Base-by-base conservation (phyloP, 768 basidiomycete genomes). In the Inosperma sp. region DNA sequence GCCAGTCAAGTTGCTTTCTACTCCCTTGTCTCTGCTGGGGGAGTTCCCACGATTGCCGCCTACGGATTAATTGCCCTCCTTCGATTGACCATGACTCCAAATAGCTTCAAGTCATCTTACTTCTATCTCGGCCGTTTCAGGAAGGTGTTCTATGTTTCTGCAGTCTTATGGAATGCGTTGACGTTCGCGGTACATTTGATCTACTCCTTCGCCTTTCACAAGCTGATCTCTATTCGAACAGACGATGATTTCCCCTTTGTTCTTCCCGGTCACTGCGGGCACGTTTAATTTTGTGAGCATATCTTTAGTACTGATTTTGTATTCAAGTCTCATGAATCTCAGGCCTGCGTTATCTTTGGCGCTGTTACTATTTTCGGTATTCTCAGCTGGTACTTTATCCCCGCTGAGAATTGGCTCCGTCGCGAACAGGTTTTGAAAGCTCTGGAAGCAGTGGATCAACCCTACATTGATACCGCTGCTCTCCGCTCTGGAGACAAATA, bases 1-100 rank as follows among this genome's bases (percentile, higher is more conserved):
- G 89, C 92, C 1, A 90, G 88, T 60, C 83, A 87, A 59, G 93
- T 94, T 30, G 93, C 93, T 3, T 96, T 95, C 72, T 92, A 86
- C 3, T 93, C 91, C 12, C 75, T 95, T 53, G 79, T 93, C 34
- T 93, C 89, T 9, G 93, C 91, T 6, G 88, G 88, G 19, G 89
- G 75, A 4, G 76, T 91, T 3, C 93, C 92, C 1, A 93, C 88
- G 2, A 91, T 93, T 51, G 89, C 91, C 0, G 88, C 90, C 2
- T 94, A 94, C 61, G 88, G 83, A 0, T 73, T 94, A 36, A 92
- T 94, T 52, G 81, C 86, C 7, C 61, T 87, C 2, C 73, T 93
- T 26, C 80, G 88, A 25, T 67, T 93, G 16, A 80, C 80, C n/a
- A 74, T 84, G 75, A 94, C 93, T 1, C 89, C 84, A 9, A 65